Conservation (phyloP, 768 basidiomycete genomes). For the Boletus edulis region DNA sequence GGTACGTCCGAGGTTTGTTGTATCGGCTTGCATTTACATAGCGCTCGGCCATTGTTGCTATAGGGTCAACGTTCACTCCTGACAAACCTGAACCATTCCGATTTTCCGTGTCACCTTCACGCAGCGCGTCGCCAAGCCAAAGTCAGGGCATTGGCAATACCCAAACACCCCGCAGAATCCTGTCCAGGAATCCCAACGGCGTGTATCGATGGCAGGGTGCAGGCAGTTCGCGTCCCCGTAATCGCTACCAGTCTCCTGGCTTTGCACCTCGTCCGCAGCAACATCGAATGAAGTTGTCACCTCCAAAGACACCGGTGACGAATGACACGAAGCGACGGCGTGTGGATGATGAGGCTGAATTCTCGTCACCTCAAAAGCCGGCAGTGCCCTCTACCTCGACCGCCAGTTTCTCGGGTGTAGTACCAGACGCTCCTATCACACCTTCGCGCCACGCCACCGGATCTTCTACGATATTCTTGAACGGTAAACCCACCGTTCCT, state of each 20-base stretch:
- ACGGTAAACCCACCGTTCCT: conserved; percentile 23
- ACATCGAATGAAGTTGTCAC: conserved; percentile 42
- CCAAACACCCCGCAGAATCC: conserved; percentile 48
- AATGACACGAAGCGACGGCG: conserved; percentile 62
- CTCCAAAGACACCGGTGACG: conserved; percentile 35
- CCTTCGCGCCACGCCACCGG: conserved; percentile 26
- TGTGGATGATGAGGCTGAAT: conserved; percentile 46
- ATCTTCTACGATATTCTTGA: conserved; percentile 27
- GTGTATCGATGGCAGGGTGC: conserved; percentile 71
- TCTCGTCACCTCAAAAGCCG: conserved; percentile 34
- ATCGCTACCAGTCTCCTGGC: conserved; percentile 71
- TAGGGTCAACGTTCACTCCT: conserved; percentile 25
- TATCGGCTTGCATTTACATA: conserved; percentile 14
- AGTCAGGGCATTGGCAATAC: conserved; percentile 8
- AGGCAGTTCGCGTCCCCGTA: conserved; percentile 66
- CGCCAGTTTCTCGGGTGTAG: conserved; percentile 19
- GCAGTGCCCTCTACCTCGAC: conserved; percentile 28
- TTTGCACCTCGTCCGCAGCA: conserved; percentile 57
- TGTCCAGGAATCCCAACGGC: conserved; percentile 74
- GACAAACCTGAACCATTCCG: conserved; percentile 58
- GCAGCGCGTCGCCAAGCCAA: conserved; percentile 26
- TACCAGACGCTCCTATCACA: conserved; percentile 33
- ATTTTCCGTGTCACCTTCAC: conserved; percentile 47
- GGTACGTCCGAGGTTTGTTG: conserved; percentile 31
- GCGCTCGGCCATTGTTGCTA: conserved; percentile 5